A percentile compares a stretch with the other conserved stretches of the same genome.
Conservation (phyloP, 2,329 filamentous ascomycete genomes). For the Fusarium sp. region DNA sequence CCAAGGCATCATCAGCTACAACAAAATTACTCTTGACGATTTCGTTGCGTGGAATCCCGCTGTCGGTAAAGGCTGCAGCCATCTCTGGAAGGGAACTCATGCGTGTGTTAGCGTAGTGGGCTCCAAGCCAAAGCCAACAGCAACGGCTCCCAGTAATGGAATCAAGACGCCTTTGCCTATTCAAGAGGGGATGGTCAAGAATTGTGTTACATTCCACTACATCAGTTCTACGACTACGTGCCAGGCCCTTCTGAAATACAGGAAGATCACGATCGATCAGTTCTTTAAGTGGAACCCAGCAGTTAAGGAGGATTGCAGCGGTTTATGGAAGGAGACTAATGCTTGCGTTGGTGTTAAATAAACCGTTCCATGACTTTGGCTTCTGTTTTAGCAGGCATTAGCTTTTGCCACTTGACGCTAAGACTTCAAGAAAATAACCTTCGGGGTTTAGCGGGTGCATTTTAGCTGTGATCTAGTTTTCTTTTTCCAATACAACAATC, state of each 20-base stretch:
- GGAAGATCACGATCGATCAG: constrained; percentile 3
- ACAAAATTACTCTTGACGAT: constrained; percentile 4
- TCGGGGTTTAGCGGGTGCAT: too few relatives aligned
- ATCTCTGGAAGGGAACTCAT: not conserved
- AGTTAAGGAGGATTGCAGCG: not conserved
- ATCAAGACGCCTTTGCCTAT: not conserved
- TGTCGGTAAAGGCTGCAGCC: not conserved
- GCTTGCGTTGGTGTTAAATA: not conserved
- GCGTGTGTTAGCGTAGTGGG: not conserved
- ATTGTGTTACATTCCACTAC: not conserved
- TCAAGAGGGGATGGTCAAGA: not conserved
- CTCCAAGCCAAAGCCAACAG: not conserved
- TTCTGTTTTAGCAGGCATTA: too few relatives aligned
- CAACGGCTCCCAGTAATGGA: not conserved
- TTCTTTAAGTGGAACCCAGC: not conserved
- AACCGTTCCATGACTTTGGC: too few relatives aligned
- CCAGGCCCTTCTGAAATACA: not conserved
- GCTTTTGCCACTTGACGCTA: too few relatives aligned
- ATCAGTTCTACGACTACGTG: not conserved
- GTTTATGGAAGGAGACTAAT: not conserved
- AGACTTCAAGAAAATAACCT: too few relatives aligned
- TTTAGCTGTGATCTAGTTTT: too few relatives aligned
- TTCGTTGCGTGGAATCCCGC: constrained; percentile 5
- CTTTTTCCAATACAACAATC: too few relatives aligned
- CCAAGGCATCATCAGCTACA: not conserved